phyloP scores from a whole-genome alignment of 768 basidiomycete species.

The Mycena pura region DNA sequence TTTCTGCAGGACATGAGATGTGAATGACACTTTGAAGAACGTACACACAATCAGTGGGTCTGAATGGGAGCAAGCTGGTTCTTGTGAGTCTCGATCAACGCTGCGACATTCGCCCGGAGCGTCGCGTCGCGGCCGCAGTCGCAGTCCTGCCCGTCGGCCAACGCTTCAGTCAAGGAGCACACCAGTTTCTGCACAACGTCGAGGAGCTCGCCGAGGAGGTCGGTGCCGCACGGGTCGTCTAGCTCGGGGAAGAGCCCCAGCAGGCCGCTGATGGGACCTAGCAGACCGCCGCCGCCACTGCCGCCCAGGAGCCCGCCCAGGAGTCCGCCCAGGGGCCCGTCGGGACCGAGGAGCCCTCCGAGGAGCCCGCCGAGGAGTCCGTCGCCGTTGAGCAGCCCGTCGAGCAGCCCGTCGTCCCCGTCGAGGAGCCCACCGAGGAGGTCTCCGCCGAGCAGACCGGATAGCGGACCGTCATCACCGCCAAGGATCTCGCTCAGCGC shows the following conservation, averaged over 20 bases:
- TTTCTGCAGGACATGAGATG: neutral
- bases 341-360: neutral
- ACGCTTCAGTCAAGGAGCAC: neutral
- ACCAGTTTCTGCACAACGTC: conserved; percentile 11
- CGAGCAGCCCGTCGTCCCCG: neutral
- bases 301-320: neutral
- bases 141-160: conserved; percentile 7
- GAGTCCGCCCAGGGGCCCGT: neutral
- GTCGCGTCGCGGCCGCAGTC: neutral
- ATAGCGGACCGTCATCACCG: neutral
- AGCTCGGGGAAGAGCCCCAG: conserved; percentile 4
- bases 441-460: neutral
- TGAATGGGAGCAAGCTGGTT: neutral
- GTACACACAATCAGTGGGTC: neutral
- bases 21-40: neutral
- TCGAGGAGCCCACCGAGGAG: neutral
- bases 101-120: neutral
- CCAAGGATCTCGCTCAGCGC: neutral
- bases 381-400: neutral
- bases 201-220: conserved; percentile 12
- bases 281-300: neutral
- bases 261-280: conserved; percentile 6
- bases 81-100: conserved; percentile 9
- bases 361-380: conserved; percentile 1
- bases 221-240: conserved; percentile 4